Evolutionary conservation across 1,139 yeast species (phyloP), one percentile per base, ranked within the genome.

Genomic region (Wickerhamomyces sp.): DNA sequence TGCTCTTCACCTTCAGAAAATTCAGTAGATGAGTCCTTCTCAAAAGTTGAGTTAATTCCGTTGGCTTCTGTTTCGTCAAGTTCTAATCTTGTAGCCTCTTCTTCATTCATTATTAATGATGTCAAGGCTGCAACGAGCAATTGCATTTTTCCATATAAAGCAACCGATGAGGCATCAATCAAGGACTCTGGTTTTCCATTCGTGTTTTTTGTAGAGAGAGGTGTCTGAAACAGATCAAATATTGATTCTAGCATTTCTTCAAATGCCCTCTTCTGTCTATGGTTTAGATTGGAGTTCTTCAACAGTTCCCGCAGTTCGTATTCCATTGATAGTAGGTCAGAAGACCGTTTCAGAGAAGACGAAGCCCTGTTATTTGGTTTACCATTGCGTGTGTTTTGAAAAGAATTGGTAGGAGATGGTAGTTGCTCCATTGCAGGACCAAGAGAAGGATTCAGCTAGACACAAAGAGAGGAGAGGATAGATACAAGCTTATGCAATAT

Each of bases 181-280:
- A 60, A 44, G 7, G 59, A 52, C 9, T 37, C 39, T 4, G 24
- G n/a, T 14, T 16, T 24, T 5, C 12, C 3, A 14, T 14, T 17
- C 10, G 4, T 8, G 5, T 24, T 13, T 9, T 7, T 15, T n/a
- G 4, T 17, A 7, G 16, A 9, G 15, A 52, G 31, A 3, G 56
- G 54, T 5, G 55, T 44, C 22, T 54, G 57, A 25, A 61, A 52
- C n/a, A 62, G 42, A 27, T 55, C 57, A 40, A 62, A 57, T 1
- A 49, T 48, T 0, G 52, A 39, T 5, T 42, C 36, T 9, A 58
- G 35, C 37, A 51, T 40, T 16, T 41, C 46, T 12, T 42, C 27
- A 18, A 55, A 48, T 3, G 55, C 48, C 13, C 28, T 7, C 31
- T 43, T 48, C 32, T 56, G 59, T 4, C 9, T 31, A 2, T 18